These are phyloP conservation scores for Rhynchosporium agropyri DNA, from an alignment of 2,329 filamentous ascomycete genomes.

Conservation along the genomic window DNA sequence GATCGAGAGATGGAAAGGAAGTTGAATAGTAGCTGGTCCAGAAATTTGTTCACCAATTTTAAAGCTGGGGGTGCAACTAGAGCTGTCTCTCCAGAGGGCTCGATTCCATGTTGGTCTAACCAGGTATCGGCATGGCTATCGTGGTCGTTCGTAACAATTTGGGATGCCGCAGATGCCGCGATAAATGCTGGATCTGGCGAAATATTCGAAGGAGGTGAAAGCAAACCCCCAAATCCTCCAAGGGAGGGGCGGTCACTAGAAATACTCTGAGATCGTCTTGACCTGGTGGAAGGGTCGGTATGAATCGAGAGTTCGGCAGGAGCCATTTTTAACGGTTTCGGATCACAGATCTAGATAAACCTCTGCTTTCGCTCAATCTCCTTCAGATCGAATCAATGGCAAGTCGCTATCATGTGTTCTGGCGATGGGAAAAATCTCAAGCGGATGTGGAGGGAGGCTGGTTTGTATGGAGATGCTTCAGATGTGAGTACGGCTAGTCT, in stretches of 20 bases:
- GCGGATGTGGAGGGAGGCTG: not conserved
- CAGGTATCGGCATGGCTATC: constrained; percentile 72
- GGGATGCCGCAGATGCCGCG: constrained; percentile 81
- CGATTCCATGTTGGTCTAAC: constrained; percentile 69
- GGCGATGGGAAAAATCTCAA: not conserved
- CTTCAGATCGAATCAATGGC: not conserved
- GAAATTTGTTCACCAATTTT: constrained; percentile 82
- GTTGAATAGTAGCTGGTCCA: constrained; percentile 91
- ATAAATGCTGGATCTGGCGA: constrained; percentile 85
- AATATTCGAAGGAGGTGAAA: constrained; percentile 68
- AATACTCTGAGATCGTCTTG: constrained; percentile 55
- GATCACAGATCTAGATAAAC: not conserved
- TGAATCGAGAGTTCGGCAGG: constrained; percentile 31
- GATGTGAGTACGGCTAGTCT: constrained; percentile 10
- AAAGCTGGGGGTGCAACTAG: constrained; percentile 74
- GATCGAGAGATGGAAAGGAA: constrained; percentile 81
- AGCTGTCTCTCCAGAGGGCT: constrained; percentile 67
- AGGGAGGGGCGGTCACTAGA: constrained; percentile 72
- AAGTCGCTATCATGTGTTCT: constrained; percentile 10
- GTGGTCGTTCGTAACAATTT: constrained; percentile 88
- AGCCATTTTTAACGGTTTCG: constrained; percentile 28
- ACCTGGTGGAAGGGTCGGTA: constrained; percentile 24
- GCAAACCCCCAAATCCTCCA: constrained; percentile 58
- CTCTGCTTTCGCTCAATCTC: constrained; percentile 2
- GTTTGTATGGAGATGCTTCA: constrained; percentile 2